Evolutionary conservation across 805 yeast genomes (phyloP).

Genomic region (Jamesozyma lodderae): DNA sequence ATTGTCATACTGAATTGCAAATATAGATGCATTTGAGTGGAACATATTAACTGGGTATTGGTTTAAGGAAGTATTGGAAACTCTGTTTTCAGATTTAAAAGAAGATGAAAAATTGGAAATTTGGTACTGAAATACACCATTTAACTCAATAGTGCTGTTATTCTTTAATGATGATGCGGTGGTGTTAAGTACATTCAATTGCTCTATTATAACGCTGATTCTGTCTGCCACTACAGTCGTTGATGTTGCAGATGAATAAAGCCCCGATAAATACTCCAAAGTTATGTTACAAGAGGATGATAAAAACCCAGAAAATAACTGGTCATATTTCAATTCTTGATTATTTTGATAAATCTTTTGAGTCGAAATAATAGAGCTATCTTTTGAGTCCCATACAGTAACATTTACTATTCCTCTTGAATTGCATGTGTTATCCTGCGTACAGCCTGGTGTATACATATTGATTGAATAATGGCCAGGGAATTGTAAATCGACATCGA

Average conservation of each 20-base stretch:
- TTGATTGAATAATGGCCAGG: conserved; percentile 74
- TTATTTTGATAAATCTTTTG: conserved; percentile 68
- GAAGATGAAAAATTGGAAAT: conserved; percentile 49
- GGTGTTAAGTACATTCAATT: conserved; percentile 33
- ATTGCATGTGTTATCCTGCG: conserved; percentile 53
- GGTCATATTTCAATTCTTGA: conserved; percentile 69
- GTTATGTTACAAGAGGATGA: conserved; percentile 40
- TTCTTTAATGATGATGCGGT: conserved; percentile 14
- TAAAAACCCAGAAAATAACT: conserved; percentile 61
- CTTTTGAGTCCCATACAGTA: conserved; percentile 39
- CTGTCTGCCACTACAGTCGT: conserved; percentile 61
- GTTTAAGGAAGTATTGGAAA: conserved; percentile 45
- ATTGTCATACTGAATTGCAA: conserved; percentile 29
- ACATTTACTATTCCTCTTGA: conserved; percentile 73
- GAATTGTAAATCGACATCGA: conserved; percentile 26
- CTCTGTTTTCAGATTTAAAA: conserved; percentile 24
- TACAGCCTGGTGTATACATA: conserved; percentile 84
- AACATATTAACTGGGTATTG: conserved; percentile 30
- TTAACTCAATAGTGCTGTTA: conserved; percentile 36
- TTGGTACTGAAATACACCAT: conserved; percentile 80
- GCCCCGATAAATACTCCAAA: conserved; percentile 32
- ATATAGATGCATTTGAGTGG: conserved; percentile 17
- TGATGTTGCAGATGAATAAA: conserved; percentile 20
- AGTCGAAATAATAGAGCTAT: conserved; percentile 33
- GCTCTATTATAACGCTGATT: conserved; percentile 41